phyloP scores from a whole-genome alignment of 768 basidiomycete genomes.

The Leccinellum luteum region DNA sequence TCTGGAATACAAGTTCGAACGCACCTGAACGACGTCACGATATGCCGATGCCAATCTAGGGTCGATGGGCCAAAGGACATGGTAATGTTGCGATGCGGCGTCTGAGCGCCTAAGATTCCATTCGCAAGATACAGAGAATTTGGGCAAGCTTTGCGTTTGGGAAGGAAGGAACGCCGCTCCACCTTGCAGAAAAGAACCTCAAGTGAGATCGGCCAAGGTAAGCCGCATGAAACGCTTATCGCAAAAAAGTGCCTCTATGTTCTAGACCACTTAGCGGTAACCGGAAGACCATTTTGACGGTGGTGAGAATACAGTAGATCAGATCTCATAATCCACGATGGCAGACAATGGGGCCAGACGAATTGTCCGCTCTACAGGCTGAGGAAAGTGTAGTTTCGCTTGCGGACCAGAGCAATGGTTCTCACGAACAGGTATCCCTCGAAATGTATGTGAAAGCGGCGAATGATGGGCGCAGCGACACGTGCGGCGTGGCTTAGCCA shows the following conservation, averaged over 20 bases:
- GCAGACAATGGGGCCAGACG: background rate
- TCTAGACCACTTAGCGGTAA: background rate
- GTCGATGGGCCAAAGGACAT: background rate
- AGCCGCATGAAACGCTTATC: background rate
- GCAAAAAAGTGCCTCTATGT: background rate
- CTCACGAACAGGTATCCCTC: background rate
- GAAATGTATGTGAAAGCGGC: background rate
- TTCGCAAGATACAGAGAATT: conserved; percentile 3
- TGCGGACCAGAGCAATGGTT: background rate
- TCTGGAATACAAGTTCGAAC: background rate
- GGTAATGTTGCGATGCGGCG: background rate
- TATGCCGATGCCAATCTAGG: background rate
- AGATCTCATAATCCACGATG: background rate
- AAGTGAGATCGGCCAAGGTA: background rate
- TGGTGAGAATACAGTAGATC: background rate
- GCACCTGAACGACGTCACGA: background rate
- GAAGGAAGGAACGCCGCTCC: conserved; percentile 1
- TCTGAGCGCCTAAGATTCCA: background rate
- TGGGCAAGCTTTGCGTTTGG: background rate
- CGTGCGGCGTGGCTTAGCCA: background rate
- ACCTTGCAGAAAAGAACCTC: background rate
- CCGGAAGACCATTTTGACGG: background rate
- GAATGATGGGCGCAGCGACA: background rate
- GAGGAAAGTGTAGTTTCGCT: background rate
- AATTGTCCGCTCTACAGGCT: background rate